These are phyloP conservation scores for Penicillium carneum DNA, from an alignment of 2,329 filamentous ascomycete genomes.

Conservation along the genomic window DNA sequence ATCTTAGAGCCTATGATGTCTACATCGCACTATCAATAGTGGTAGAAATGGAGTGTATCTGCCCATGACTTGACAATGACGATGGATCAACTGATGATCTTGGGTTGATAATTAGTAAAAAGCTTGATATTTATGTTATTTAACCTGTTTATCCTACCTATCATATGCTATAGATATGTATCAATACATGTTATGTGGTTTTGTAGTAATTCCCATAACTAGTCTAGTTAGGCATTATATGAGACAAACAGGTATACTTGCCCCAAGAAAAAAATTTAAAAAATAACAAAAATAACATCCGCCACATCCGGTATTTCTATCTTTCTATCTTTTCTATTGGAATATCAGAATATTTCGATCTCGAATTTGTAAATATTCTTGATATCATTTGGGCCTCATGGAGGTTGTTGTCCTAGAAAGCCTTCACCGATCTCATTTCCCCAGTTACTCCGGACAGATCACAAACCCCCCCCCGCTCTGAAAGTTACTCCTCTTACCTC, in stretches of 20 bases:
- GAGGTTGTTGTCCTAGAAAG: slow-evolving; percentile 1
- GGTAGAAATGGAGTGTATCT: neutral
- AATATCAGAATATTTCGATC: neutral
- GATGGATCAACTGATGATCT: neutral
- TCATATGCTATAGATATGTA: neutral
- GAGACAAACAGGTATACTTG: neutral
- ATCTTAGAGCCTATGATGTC: neutral
- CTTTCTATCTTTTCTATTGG: neutral
- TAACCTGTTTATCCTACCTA: neutral
- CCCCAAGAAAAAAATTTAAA: neutral
- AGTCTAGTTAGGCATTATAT: neutral
- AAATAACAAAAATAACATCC: slow-evolving; percentile 16
- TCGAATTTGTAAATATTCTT: neutral
- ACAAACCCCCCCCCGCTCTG: slow-evolving; percentile 23
- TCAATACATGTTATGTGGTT: neutral
- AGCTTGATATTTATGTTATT: neutral
- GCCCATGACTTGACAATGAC: slow-evolving; percentile 9
- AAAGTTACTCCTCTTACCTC: slow-evolving; percentile 21
- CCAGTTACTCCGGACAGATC: slow-evolving; percentile 34
- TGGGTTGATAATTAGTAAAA: neutral
- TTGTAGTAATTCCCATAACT: neutral
- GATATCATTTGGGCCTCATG: slow-evolving; percentile 8
- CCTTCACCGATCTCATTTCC: slow-evolving; percentile 33
- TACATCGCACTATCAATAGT: neutral
- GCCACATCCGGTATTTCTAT: slow-evolving; percentile 18